Percentiles rank a stretch among this genome's conserved stretches.
phyloP scores from a whole-genome alignment of 306 rosid genomes.

The Adenanthera pavonina region DNA sequence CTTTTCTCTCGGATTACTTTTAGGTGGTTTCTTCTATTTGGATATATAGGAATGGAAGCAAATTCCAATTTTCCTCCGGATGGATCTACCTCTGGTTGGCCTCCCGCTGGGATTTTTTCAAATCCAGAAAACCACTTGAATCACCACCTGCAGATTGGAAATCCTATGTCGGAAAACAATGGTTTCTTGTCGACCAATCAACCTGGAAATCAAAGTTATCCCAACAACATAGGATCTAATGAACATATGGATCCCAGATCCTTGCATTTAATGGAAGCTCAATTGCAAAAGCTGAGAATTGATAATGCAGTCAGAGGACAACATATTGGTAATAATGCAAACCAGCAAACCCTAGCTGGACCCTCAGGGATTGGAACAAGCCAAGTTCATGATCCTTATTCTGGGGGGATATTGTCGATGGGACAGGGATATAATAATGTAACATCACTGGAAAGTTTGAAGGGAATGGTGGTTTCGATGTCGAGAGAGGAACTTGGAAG shows the following conservation, averaged over 20 bases:
- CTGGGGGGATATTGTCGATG: neutral
- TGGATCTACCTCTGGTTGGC: no score
- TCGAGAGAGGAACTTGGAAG: slow-evolving; percentile 25
- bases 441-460: neutral
- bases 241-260: neutral
- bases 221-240: neutral
- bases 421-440: neutral
- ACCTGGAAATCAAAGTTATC: neutral
- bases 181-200: neutral
- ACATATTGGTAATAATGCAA: neutral
- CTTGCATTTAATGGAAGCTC: neutral
- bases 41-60: no score
- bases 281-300: neutral
- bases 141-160: neutral
- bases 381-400: neutral
- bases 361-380: neutral
- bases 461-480: slow-evolving; percentile 10
- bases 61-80: no score
- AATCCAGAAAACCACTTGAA: neutral
- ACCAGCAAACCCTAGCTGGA: neutral
- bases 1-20: no score
- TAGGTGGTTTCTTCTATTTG: no score
- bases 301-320: neutral
- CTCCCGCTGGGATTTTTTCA: no score
- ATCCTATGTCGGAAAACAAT: neutral